Conservation (phyloP, 805 yeast species). For the Maudiozyma barnettii region DNA sequence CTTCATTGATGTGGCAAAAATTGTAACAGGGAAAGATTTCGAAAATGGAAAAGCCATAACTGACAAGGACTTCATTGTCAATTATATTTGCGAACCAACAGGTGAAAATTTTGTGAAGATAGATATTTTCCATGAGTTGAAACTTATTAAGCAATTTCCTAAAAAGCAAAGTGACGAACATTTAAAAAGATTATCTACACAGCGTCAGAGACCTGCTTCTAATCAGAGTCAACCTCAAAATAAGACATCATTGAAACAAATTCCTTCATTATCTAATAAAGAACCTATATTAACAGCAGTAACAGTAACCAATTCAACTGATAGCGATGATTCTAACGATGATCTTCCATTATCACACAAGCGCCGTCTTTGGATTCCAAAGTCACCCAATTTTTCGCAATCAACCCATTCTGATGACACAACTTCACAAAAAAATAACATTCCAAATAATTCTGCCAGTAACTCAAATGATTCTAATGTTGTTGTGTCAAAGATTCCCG, state of each 20-base stretch:
- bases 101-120: constrained; percentile 17
- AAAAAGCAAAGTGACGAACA: constrained; percentile 20
- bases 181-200: constrained; percentile 19
- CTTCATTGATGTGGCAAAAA: constrained; percentile 37
- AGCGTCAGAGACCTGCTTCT: neutral
- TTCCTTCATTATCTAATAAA: no score
- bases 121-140: constrained; percentile 17
- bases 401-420: neutral
- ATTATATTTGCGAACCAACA: constrained; percentile 30
- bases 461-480: neutral
- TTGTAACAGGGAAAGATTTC: constrained; percentile 34
- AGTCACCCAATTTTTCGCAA: neutral
- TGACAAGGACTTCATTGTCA: constrained; percentile 25
- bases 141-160: constrained; percentile 13
- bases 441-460: neutral
- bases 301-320: neutral
- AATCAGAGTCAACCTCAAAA: neutral
- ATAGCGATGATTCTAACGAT: neutral
- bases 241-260: no score
- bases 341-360: neutral
- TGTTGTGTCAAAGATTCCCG: no score
- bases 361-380: neutral
- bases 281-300: neutral
- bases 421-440: neutral
- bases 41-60: constrained; percentile 20